These are phyloP conservation scores for Zoysia japonica DNA, from an alignment of 176 grass and related monocot species.

Conservation along the genomic window DNA sequence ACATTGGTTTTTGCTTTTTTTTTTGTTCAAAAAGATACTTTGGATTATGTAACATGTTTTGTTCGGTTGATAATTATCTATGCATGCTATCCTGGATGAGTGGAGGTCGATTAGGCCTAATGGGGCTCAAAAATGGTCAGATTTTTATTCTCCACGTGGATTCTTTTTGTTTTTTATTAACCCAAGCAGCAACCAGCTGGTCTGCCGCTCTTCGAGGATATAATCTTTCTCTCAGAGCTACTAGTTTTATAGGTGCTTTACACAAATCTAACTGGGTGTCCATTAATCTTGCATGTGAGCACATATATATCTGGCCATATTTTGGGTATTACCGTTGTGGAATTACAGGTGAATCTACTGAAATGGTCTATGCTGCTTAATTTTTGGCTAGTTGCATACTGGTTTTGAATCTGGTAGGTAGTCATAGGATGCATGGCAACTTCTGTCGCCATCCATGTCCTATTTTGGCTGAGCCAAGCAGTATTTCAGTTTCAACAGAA, in stretches of 20 bases:
- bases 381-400: conserved; percentile 1
- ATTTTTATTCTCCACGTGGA: conserved; percentile 2
- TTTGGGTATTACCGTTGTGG: background rate
- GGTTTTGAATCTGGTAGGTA: background rate
- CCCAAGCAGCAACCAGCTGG: background rate
- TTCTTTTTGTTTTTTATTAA: background rate
- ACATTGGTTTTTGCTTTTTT: background rate
- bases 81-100: background rate
- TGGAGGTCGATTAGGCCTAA: background rate
- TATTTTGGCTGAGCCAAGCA: conserved; percentile 13
- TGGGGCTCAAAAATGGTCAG: background rate
- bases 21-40: background rate
- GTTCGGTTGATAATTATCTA: background rate
- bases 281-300: background rate
- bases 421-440: background rate
- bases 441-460: background rate
- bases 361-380: background rate
- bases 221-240: background rate
- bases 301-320: background rate
- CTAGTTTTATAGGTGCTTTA: background rate
- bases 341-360: background rate
- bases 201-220: background rate
- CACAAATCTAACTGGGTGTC: background rate
- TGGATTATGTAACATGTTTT: background rate
- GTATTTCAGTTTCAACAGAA: conserved; percentile 1